Percentiles rank a stretch among this genome's conserved stretches.
Evolutionary conservation across 306 rosid species (phyloP).

Genomic region (Senna tora): DNA sequence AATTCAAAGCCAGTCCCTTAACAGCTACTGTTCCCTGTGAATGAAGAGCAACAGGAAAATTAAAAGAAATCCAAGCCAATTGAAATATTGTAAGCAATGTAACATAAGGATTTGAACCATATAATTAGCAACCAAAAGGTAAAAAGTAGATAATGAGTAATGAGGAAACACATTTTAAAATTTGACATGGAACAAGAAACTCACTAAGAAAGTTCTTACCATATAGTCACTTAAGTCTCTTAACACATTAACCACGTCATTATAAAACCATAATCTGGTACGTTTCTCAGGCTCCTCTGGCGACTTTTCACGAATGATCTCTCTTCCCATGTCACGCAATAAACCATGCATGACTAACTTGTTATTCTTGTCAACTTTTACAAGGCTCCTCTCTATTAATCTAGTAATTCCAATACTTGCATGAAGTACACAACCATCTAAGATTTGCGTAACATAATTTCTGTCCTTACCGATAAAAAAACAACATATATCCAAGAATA

Average conservation of each 20-base stretch:
- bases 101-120: not conserved
- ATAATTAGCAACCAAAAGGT: not conserved
- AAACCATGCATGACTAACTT: conserved; percentile 4
- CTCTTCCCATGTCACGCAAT: not conserved
- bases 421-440: conserved; percentile 3
- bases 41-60: not conserved
- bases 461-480: not conserved
- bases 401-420: not conserved
- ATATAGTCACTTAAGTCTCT: not conserved
- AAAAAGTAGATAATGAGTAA: not conserved
- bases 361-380: not conserved
- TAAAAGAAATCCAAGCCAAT: not conserved
- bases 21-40: not conserved
- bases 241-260: not conserved
- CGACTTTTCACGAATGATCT: not conserved
- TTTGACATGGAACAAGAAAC: not conserved
- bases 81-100: not conserved
- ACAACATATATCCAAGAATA: not conserved
- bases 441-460: not conserved
- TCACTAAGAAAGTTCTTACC: not conserved
- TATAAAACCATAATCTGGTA: not conserved
- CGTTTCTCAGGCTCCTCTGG: not conserved
- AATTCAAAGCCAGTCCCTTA: not conserved
- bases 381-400: not conserved
- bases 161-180: not conserved